Conservation (phyloP, 2,329 filamentous ascomycete genomes). For the Botrytis cinerea region DNA sequence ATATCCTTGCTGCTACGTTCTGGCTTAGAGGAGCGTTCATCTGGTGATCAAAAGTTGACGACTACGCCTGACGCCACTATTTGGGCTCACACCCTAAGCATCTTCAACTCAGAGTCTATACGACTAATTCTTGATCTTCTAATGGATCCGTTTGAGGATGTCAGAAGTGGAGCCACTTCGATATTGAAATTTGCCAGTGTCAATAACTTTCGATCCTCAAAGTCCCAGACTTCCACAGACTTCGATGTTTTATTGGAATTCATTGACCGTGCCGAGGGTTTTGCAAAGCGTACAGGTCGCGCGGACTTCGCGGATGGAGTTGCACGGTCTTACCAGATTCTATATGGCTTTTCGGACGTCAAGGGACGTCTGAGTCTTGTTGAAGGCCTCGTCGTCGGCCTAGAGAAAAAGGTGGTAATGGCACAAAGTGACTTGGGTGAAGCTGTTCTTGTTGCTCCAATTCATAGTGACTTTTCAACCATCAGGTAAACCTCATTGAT, state of each 20-base stretch:
- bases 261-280: conserved; percentile 53
- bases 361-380: conserved; percentile 54
- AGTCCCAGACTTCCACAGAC: not conserved
- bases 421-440: conserved; percentile 65
- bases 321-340: conserved; percentile 71
- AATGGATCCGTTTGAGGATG: conserved; percentile 90
- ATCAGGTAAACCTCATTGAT: conserved; percentile 50
- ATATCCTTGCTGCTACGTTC: conserved; percentile 62
- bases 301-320: conserved; percentile 93
- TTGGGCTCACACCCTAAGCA: conserved; percentile 40
- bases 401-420: conserved; percentile 65
- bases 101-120: conserved; percentile 52
- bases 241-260: conserved; percentile 48
- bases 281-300: conserved; percentile 71
- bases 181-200: conserved; percentile 55
- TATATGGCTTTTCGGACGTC: conserved; percentile 58
- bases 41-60: not conserved
- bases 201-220: conserved; percentile 31
- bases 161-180: conserved; percentile 61
- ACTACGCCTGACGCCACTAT: conserved; percentile 28
- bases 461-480: conserved; percentile 71
- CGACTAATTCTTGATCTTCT: conserved; percentile 75
- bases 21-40: conserved; percentile 25
- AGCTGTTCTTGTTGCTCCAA: conserved; percentile 65
- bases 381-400: conserved; percentile 55